These are phyloP conservation scores for Endogone sp. DNA, from an alignment of 192 early-diverging fungal genomes.

Conservation along the genomic window DNA sequence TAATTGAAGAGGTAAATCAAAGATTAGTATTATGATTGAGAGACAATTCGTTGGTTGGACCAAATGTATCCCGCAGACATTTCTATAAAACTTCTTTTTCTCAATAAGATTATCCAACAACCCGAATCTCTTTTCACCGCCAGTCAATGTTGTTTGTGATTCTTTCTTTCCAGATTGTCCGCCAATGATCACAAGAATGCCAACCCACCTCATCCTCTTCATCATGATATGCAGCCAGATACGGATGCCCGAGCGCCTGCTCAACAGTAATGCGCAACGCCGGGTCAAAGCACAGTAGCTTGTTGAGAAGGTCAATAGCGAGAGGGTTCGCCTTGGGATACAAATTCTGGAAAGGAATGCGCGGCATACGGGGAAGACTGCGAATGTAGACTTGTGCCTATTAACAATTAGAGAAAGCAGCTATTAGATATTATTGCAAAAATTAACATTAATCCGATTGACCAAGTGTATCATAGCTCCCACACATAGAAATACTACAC, in stretches of 20 bases:
- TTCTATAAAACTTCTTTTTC: too few species aligned
- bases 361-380: conserved; percentile 76
- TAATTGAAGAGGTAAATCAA: conserved; percentile 4
- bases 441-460: too few species aligned
- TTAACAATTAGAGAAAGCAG: conserved; percentile 3
- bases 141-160: too few species aligned
- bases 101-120: too few species aligned
- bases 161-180: too few species aligned
- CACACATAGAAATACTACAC: too few species aligned
- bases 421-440: too few species aligned
- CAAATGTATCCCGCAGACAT: too few species aligned
- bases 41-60: too few species aligned
- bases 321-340: conserved; percentile 83
- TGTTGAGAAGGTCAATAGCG: conserved; percentile 85
- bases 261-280: conserved; percentile 84
- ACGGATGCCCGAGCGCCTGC: conserved; percentile 88
- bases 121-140: too few species aligned
- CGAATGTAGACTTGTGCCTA: conserved; percentile 86
- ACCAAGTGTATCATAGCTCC: too few species aligned
- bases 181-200: neutral
- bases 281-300: conserved; percentile 86
- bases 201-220: conserved; percentile 33
- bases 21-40: too few species aligned
- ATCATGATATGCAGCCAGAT: conserved; percentile 62
- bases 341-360: conserved; percentile 71